Percentiles rank a stretch among this genome's conserved stretches.
Conservation (phyloP, 805 yeast species). For the Maudiozyma serrabonitensis region DNA sequence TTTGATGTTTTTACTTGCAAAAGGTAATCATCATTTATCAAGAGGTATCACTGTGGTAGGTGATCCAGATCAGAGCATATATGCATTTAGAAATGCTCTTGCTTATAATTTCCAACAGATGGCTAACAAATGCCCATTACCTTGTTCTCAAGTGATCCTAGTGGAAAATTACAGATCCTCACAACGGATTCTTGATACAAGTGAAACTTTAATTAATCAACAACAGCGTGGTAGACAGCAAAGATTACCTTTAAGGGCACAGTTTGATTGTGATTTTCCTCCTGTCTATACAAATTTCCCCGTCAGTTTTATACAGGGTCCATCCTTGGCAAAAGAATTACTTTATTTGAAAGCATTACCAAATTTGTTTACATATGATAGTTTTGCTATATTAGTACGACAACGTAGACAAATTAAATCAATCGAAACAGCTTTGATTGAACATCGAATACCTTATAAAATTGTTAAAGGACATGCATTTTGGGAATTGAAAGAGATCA, state of each 20-base stretch:
- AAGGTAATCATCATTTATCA: constrained; percentile 30
- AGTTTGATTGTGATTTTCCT: constrained; percentile 33
- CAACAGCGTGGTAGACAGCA: constrained; percentile 34
- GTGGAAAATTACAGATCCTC: constrained; percentile 78
- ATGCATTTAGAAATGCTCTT: constrained; percentile 77
- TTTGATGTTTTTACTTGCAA: constrained; percentile 46
- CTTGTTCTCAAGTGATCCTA: constrained; percentile 34
- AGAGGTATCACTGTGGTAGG: constrained; percentile 81
- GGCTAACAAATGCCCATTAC: constrained; percentile 32
- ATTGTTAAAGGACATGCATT: constrained; percentile 68
- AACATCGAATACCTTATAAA: constrained; percentile 48
- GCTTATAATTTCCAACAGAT: constrained; percentile 54
- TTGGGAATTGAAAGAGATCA: constrained; percentile 69
- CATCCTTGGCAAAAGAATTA: constrained; percentile 48
- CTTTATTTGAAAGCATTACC: constrained; percentile 38
- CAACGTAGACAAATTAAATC: constrained; percentile 50
- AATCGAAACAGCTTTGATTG: constrained; percentile 55
- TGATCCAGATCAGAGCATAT: constrained; percentile 93
- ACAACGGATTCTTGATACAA: constrained; percentile 47
- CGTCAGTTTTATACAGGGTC: constrained; percentile 45
- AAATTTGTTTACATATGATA: constrained; percentile 39
- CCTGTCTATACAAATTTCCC: constrained; percentile 37
- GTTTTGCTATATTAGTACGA: constrained; percentile 65
- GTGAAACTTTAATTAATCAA: constrained; percentile 57
- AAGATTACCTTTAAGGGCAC: constrained; percentile 40